Evolutionary conservation across 1,139 yeast species (phyloP).

Genomic region (Debaryomyces singareniensis): DNA sequence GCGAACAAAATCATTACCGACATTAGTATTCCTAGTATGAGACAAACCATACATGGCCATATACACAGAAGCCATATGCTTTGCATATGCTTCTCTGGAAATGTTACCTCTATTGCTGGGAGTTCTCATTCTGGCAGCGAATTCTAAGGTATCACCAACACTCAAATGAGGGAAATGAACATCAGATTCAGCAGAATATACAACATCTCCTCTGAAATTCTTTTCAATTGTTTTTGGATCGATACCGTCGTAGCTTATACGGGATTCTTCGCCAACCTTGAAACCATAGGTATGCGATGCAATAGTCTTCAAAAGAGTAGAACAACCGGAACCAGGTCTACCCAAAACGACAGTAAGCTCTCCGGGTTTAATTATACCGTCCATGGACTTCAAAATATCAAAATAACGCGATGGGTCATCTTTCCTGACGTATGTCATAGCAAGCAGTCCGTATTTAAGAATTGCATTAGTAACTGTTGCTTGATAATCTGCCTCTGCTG

Average conservation of each 20-base stretch:
- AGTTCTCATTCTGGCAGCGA: constrained; percentile 37
- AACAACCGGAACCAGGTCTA: constrained; percentile 34
- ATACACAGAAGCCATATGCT: constrained; percentile 36
- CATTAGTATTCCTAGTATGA: constrained; percentile 28
- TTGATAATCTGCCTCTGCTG: constrained; percentile 76
- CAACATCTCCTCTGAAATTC: constrained; percentile 41
- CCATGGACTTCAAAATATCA: constrained; percentile 30
- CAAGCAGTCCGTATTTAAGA: constrained; percentile 14
- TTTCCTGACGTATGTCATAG: constrained; percentile 7
- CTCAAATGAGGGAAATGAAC: constrained; percentile 48
- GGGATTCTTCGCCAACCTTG: constrained; percentile 21
- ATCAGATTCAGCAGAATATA: constrained; percentile 49
- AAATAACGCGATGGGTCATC: constrained; percentile 14
- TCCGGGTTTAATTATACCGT: constrained; percentile 27
- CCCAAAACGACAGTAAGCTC: constrained; percentile 32
- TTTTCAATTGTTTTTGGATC: constrained; percentile 41
- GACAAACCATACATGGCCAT: constrained; percentile 38
- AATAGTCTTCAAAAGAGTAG: constrained; percentile 28
- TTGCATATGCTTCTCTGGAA: constrained; percentile 33
- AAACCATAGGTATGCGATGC: constrained; percentile 32
- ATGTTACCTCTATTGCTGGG: constrained; percentile 35
- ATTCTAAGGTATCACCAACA: constrained; percentile 45
- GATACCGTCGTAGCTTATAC: constrained; percentile 43
- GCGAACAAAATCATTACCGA: constrained; percentile 31
- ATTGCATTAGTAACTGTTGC: constrained; percentile 56